Evolutionary conservation across 768 basidiomycete genomes (phyloP).

Genomic region (Pleurotus tuoliensis): DNA sequence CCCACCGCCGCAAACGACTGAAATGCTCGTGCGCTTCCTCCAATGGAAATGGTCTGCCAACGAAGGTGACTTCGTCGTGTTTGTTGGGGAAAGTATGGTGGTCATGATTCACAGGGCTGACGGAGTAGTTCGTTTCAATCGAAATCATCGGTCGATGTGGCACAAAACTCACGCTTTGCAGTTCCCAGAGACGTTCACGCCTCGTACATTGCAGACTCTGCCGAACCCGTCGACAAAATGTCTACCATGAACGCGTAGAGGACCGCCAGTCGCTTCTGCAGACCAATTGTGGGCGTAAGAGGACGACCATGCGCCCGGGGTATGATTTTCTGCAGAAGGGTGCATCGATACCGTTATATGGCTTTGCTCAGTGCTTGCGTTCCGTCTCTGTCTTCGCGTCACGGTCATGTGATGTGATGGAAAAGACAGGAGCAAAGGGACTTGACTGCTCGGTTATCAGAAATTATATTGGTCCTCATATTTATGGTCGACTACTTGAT

Average conservation of each 20-base stretch:
- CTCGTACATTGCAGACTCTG: constrained; percentile 76
- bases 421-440: too few species aligned
- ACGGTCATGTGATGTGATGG: too few species aligned
- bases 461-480: too few species aligned
- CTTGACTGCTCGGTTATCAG: too few species aligned
- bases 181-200: constrained; percentile 81
- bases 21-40: constrained; percentile 86
- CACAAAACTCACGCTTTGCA: constrained; percentile 67
- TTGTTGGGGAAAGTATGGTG: constrained; percentile 65
- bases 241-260: constrained; percentile 59
- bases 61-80: constrained; percentile 70
- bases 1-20: constrained; percentile 78
- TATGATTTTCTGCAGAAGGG: constrained; percentile 46
- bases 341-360: constrained; percentile 22
- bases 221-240: constrained; percentile 82
- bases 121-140: too few species aligned
- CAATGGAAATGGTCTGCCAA: constrained; percentile 88
- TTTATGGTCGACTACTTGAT: too few species aligned
- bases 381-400: too few species aligned
- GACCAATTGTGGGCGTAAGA: constrained; percentile 80
- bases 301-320: constrained; percentile 29
- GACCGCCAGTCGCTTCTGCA: constrained; percentile 46
- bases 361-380: too few species aligned
- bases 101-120: constrained; percentile 66
- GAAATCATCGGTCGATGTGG: too few species aligned